Evolutionary conservation across 192 early-diverging fungal species (phyloP).

Genomic region (Coemansia aciculifera): DNA sequence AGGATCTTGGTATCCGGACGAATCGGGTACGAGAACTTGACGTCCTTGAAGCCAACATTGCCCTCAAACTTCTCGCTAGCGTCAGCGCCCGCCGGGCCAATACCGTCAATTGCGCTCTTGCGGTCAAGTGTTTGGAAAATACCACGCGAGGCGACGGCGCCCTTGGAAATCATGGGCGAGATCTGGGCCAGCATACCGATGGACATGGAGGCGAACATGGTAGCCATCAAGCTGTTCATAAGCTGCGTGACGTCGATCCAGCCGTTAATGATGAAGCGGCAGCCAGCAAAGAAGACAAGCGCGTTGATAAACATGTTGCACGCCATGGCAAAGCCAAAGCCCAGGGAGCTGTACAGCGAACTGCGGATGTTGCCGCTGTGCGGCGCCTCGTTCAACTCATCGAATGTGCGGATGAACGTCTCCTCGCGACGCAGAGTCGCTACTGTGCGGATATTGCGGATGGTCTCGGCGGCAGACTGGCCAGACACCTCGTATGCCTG

Average conservation of each 20-base stretch:
- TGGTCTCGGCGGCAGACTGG: constrained; percentile 79
- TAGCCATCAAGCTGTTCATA: constrained; percentile 53
- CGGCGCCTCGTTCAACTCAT: constrained; percentile 45
- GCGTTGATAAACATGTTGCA: constrained; percentile 60
- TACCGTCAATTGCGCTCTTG: constrained; percentile 58
- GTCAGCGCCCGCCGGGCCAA: constrained; percentile 53
- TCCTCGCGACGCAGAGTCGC: constrained; percentile 67
- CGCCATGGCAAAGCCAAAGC: constrained; percentile 59
- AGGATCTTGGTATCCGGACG: constrained; percentile 66
- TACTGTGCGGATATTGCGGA: constrained; percentile 83
- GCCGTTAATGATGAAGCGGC: constrained; percentile 54
- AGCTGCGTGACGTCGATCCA: constrained; percentile 48
- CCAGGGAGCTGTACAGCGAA: constrained; percentile 52
- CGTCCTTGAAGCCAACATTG: constrained; percentile 45
- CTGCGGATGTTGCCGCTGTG: constrained; percentile 44
- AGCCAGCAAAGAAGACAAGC: constrained; percentile 61
- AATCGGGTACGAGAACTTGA: constrained; percentile 66
- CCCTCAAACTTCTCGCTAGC: constrained; percentile 61
- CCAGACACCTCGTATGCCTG: constrained; percentile 67
- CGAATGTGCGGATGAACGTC: constrained; percentile 57
- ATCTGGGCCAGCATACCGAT: constrained; percentile 56
- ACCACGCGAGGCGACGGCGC: constrained; percentile 73
- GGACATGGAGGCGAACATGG: constrained; percentile 60
- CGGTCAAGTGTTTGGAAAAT: constrained; percentile 79
- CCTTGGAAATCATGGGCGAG: constrained; percentile 72